phyloP scores from a whole-genome alignment of 2,329 filamentous ascomycete genomes.

The Fusarium sp. region DNA sequence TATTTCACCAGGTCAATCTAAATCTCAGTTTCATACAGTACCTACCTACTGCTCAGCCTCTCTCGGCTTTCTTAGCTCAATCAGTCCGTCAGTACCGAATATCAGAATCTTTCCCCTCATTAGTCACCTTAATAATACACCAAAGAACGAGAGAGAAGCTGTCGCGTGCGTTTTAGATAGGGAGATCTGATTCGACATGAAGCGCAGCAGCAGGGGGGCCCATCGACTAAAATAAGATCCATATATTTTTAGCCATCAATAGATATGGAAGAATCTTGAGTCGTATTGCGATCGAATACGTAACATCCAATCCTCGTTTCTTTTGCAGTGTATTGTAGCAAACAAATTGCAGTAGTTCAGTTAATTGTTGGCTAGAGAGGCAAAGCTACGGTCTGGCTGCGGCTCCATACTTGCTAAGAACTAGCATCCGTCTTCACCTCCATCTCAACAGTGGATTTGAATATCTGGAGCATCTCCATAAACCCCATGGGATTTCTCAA shows the following conservation, averaged over 20 bases:
- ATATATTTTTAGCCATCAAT: neutral
- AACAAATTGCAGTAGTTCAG: neutral
- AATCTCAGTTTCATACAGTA: constrained; percentile 20
- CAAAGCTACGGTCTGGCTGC: neutral
- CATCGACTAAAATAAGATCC: constrained; percentile 9
- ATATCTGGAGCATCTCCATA: constrained; percentile 11
- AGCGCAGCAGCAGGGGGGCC: constrained; percentile 16
- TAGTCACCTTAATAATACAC: constrained; percentile 4
- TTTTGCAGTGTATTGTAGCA: neutral
- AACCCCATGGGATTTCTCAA: constrained; percentile 27
- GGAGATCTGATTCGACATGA: constrained; percentile 30
- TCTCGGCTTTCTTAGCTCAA: constrained; percentile 24
- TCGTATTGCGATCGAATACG: constrained; percentile 23
- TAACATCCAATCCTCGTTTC: constrained; percentile 12
- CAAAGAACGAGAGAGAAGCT: constrained; percentile 13
- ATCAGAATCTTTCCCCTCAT: constrained; percentile 7
- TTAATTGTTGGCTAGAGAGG: neutral
- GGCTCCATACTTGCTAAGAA: constrained; percentile 5
- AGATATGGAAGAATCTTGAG: constrained; percentile 7
- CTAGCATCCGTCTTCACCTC: neutral
- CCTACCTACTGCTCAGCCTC: constrained; percentile 35
- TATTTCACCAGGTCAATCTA: constrained; percentile 9
- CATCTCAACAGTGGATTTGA: constrained; percentile 7
- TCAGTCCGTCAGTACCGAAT: constrained; percentile 13
- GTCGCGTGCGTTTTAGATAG: constrained; percentile 31